Evolutionary conservation across 768 basidiomycete species (phyloP).

Genomic region (Tricholoma flavovirens): DNA sequence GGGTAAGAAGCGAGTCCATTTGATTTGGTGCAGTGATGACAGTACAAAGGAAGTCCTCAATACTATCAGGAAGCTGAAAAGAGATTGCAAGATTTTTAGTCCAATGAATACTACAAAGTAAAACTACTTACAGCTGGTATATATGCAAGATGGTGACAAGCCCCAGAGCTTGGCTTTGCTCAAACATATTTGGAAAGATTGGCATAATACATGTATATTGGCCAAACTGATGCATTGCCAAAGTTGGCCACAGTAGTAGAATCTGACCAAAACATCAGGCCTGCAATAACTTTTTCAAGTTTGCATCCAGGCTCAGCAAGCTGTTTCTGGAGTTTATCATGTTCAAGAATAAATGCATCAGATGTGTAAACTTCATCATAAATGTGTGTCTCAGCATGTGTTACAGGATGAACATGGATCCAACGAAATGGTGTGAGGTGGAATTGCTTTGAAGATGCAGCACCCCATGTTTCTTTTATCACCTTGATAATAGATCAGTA

Average conservation of each 20-base stretch:
- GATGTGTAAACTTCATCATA: too few relatives aligned
- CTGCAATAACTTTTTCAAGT: too few relatives aligned
- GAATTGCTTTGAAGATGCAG: conserved; percentile 12
- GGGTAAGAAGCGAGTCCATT: neutral
- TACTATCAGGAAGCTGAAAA: conserved; percentile 13
- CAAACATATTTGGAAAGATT: conserved; percentile 31
- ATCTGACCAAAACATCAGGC: too few relatives aligned
- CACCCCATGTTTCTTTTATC: conserved; percentile 16
- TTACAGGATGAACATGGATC: conserved; percentile 10
- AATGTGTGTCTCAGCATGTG: neutral
- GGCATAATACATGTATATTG: conserved; percentile 28
- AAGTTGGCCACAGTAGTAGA: too few relatives aligned
- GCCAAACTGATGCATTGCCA: too few relatives aligned
- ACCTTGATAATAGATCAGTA: conserved; percentile 18
- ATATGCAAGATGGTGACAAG: conserved; percentile 27
- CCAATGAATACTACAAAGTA: conserved; percentile 22
- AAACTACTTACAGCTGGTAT: conserved; percentile 1
- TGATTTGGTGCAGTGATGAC: neutral
- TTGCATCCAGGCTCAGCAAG: too few relatives aligned
- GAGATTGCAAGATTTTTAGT: conserved; percentile 26
- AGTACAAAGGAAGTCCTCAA: conserved; percentile 13
- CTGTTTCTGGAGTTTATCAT: conserved; percentile 12
- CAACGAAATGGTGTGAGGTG: conserved; percentile 21
- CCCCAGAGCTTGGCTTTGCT: conserved; percentile 9
- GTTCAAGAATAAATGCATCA: conserved; percentile 13